Base-by-base conservation (phyloP, 2,329 filamentous ascomycete genomes). In the Sphaerulina musiva region DNA sequence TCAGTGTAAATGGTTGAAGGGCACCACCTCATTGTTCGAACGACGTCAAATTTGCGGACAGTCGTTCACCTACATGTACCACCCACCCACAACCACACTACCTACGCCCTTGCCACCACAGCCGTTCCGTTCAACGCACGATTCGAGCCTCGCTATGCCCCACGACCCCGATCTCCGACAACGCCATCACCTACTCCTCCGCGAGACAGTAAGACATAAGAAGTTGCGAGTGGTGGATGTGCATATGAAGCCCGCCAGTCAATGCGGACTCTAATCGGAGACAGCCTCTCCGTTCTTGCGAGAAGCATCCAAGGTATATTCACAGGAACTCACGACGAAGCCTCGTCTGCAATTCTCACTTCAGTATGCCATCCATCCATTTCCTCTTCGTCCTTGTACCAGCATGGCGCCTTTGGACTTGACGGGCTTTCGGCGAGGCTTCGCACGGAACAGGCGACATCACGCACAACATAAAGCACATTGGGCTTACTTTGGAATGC, bases 401-500 rank as follows among this genome's bases (percentile, higher is more conserved):
- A 39, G 34, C 40, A 41, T 31, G 39, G 40, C 40, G 14, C 40
- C 29, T 14, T 29, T 51, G 42, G 48, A 36, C 23, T 20, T 46
- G 17, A 14, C 12, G 20, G 48, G 48, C 31, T 51, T 45, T 38
- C 41, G 38, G 17, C 48, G 48, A 38, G 48, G 48, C 31, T 4
- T 45, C 31, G 40, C 42, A 23, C 46, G 48, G 42, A 51, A 51
- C 32, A 51, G 45, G 34, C 48, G 48, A 38, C 41, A 26, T 23
- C 14, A 45, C 20, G 41, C 48, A 46, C 48, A 51, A 46, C 42
- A 41, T 39, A 45, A 40, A 39, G 48, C 48, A 20, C 41, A 46
- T 12, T 45, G 41, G 51, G 51, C 51, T 53, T 43, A 53, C 44
- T 53, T 53, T 42, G 38, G 29, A 17, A 17, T 53, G 31, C 51